Base-by-base conservation (phyloP, 768 basidiomycete species). In the Xerocomellus amylosporus region DNA sequence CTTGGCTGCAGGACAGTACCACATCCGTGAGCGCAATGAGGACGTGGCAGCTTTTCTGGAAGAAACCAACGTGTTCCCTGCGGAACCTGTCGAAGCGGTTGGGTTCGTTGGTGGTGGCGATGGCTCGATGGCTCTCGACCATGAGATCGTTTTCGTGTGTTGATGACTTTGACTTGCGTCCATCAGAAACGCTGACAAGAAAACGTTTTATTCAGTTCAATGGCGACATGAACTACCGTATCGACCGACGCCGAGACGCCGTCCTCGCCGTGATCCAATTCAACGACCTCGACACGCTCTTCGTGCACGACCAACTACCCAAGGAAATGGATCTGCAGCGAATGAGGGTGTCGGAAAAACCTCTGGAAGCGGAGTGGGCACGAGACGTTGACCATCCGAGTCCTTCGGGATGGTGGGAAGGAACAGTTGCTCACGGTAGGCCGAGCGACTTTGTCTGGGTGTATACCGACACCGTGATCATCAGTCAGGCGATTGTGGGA, bases 201-300 rank as follows among this genome's bases (percentile, higher is more conserved):
- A 5, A 3, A 31, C 19, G 8, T 17, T 26, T 17, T 41, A 31
- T 46, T 44, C 61, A 93, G 90, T 71, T 95, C 45, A 92, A 87
- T 56, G 96, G 96, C 0, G 96, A 98, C 71, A 80, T 99, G 74
- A 99, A 99, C 73, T 99, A 98, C 67, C 93, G 96, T 41, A 95
- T 98, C 60, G 95, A 98, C 71, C 86, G 90, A 63, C 85, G 93
- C 2, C 81, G 96, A 24, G 95, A 98, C 22, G 78, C 82, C 33
- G 90, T 95, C 60, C 73, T 93, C 44, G 73, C 85, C 0, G 81
- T 85, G 30, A 77, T 95, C 48, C 76, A 83, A n/a, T 74, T 83
- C 0, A 81, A 82, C 33, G 88, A 96, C 45, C 72, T 85, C 19
- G 72, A 78, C 3, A 74, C 73, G 33, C 81, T 99, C 8, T 70